Evolutionary conservation across 345 rosid species (phyloP).

Genomic region (Salix udensis): DNA sequence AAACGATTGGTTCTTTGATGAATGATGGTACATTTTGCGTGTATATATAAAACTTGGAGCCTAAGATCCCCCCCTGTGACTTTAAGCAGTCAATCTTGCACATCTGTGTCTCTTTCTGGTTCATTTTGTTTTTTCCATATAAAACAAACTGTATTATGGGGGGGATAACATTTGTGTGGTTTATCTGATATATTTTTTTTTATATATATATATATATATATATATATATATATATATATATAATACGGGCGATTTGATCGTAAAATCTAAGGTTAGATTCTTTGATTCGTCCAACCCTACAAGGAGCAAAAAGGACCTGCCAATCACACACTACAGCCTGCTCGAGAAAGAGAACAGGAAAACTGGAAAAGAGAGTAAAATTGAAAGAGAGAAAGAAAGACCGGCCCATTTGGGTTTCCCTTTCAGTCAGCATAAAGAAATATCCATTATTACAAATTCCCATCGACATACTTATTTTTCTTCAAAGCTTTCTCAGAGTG

Average conservation of each 20-base stretch:
- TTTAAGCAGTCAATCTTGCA: slow-evolving; percentile 25
- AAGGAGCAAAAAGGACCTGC: slow-evolving; percentile 77
- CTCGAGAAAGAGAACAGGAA: slow-evolving; percentile 12
- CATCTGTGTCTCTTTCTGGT: slow-evolving; percentile 19
- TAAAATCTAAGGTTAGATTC: slow-evolving; percentile 62
- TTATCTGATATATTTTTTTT: slow-evolving; percentile 3
- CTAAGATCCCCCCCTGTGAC: slow-evolving; percentile 23
- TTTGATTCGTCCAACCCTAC: slow-evolving; percentile 62
- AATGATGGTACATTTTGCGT: no score
- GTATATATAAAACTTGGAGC: slow-evolving; percentile 8
- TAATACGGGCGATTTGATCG: slow-evolving; percentile 32
- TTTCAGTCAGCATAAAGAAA: slow-evolving; percentile 34
- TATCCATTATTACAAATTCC: slow-evolving; percentile 31
- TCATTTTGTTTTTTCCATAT: slow-evolving; percentile 10
- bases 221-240: background rate
- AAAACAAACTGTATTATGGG: background rate
- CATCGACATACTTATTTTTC: slow-evolving; percentile 10
- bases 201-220: background rate
- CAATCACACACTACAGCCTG: slow-evolving; percentile 46
- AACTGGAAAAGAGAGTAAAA: slow-evolving; percentile 6
- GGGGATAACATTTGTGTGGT: background rate
- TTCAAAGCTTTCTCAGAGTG: slow-evolving; percentile 24
- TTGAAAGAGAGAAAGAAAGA: slow-evolving; percentile 8
- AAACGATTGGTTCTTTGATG: background rate
- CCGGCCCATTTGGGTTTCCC: slow-evolving; percentile 30